phyloP scores from a whole-genome alignment of 805 yeast species.

The Myxozyma neglecta region DNA sequence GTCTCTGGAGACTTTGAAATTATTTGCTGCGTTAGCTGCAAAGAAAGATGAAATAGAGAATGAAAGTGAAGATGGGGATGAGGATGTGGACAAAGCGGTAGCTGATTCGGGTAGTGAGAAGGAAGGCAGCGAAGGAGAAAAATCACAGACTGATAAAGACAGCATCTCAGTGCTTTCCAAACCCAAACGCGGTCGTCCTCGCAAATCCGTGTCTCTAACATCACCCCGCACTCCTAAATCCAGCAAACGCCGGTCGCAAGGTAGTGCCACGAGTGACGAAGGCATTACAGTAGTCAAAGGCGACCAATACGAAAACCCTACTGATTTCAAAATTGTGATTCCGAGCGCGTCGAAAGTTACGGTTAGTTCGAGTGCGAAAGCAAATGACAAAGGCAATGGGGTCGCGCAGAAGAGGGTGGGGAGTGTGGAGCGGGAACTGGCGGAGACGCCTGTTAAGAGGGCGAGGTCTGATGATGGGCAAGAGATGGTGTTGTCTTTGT shows the following conservation, averaged over 20 bases:
- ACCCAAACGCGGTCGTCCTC: background rate
- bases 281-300: background rate
- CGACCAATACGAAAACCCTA: background rate
- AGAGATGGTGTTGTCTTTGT: too few species aligned
- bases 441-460: background rate
- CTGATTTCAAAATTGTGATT: background rate
- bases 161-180: background rate
- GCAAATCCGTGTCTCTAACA: background rate
- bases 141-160: background rate
- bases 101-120: background rate
- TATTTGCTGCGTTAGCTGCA: slow-evolving; percentile 13
- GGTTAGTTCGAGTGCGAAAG: background rate
- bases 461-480: slow-evolving; percentile 3
- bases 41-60: slow-evolving; percentile 40
- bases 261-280: background rate
- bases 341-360: background rate
- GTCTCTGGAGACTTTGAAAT: background rate
- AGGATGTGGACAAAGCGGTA: background rate
- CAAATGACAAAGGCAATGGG: background rate
- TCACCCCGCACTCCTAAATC: background rate
- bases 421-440: too few species aligned
- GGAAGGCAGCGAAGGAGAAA: background rate
- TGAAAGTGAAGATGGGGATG: slow-evolving; percentile 23
- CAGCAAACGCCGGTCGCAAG: background rate
- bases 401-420: too few species aligned